Conservation (phyloP, 352 stramenopile genomes). For the Pythium aquatile region DNA sequence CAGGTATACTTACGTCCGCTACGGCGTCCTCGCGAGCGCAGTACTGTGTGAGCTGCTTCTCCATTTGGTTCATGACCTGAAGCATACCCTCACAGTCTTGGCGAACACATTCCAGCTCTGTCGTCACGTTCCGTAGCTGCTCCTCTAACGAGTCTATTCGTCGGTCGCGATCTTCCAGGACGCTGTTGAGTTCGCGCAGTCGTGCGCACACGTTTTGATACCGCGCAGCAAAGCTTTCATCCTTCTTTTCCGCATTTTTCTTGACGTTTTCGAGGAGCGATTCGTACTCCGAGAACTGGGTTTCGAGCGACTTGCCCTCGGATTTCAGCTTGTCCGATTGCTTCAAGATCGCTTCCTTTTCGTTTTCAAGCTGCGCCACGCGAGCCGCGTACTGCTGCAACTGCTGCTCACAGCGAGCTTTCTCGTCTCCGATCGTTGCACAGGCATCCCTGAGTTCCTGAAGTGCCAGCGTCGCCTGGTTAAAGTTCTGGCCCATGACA, state of each 20-base stretch:
- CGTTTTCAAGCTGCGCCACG: constrained; percentile 62
- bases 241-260: constrained; percentile 51
- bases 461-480: constrained; percentile 62
- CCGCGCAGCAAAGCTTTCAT: constrained; percentile 50
- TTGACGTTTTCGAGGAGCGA: constrained; percentile 60
- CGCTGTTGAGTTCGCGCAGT: constrained; percentile 57
- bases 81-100: constrained; percentile 85
- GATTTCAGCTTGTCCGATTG: constrained; percentile 35
- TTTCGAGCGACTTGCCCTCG: constrained; percentile 41
- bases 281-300: constrained; percentile 62
- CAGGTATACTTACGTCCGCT: constrained; percentile 41
- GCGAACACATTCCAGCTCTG: constrained; percentile 63
- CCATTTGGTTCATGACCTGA: constrained; percentile 79
- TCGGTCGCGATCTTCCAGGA: constrained; percentile 57
- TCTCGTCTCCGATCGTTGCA: constrained; percentile 53
- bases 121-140: constrained; percentile 30
- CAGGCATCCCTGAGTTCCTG: constrained; percentile 67
- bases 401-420: constrained; percentile 60
- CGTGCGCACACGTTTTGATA: constrained; percentile 75
- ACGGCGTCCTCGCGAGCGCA: constrained; percentile 71
- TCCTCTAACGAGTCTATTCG: constrained; percentile 55
- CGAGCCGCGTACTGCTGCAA: constrained; percentile 64
- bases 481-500: constrained; percentile 74
- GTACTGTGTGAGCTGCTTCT: constrained; percentile 82
- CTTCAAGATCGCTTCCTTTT: constrained; percentile 43